Evolutionary conservation across 164 flowering plant genomes (phyloP).

Genomic region (Piper longum): DNA sequence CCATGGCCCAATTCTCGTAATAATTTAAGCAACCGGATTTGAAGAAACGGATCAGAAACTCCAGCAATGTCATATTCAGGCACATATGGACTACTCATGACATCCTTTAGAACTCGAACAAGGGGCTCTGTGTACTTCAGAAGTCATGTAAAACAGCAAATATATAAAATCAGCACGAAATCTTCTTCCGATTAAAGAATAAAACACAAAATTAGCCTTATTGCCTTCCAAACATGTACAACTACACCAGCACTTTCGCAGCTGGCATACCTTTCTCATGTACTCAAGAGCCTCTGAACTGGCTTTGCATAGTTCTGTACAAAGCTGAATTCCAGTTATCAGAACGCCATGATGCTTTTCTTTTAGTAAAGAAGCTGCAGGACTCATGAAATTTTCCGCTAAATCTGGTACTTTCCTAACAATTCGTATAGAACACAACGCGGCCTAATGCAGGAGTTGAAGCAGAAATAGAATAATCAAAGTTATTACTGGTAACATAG

Average conservation of each 20-base stretch:
- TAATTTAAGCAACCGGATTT: conserved; percentile 74
- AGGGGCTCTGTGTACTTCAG: conserved; percentile 73
- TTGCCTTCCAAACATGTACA: background rate
- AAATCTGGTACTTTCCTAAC: conserved; percentile 92
- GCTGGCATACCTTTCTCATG: conserved; percentile 59
- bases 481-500: background rate
- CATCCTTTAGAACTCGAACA: conserved; percentile 78
- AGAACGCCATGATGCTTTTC: conserved; percentile 98
- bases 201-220: too few relatives aligned
- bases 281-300: conserved; percentile 84
- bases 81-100: conserved; percentile 82
- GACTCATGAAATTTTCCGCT: conserved; percentile 84
- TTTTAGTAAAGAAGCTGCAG: conserved; percentile 73
- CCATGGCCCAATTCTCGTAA: conserved; percentile 77
- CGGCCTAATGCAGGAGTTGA: conserved; percentile 39
- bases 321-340: conserved; percentile 87
- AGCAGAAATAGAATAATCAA: background rate
- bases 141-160: conserved; percentile 11
- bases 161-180: background rate
- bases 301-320: conserved; percentile 79
- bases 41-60: conserved; percentile 94
- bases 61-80: conserved; percentile 98
- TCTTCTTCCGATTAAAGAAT: background rate
- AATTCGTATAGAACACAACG: conserved; percentile 87
- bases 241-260: too few relatives aligned